phyloP scores from a whole-genome alignment of 2,329 filamentous ascomycete species.

The Pyricularia pennisetigena region DNA sequence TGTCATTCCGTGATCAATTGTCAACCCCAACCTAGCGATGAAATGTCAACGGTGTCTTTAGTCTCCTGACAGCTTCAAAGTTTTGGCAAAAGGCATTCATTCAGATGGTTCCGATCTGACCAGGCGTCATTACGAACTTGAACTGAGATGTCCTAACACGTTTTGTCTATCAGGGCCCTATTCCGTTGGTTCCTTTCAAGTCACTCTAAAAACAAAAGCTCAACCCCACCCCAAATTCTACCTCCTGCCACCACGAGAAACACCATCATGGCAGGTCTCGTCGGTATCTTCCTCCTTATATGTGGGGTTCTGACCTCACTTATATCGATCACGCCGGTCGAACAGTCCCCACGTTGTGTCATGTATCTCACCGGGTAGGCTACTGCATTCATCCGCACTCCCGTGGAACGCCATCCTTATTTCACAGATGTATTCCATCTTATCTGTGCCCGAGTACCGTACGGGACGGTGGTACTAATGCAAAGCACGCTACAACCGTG shows the following conservation, averaged over 20 bases:
- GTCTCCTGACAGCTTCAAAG: background rate
- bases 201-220: background rate
- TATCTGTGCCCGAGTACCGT: background rate
- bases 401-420: background rate
- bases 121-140: background rate
- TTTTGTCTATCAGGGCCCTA: background rate
- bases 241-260: background rate
- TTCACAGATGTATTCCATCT: background rate
- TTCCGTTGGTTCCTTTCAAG: background rate
- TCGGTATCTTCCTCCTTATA: constrained; percentile 6
- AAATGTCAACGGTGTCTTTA: background rate
- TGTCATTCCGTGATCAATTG: background rate
- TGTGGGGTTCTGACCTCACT: constrained; percentile 8
- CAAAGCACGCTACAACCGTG: background rate
- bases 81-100: background rate
- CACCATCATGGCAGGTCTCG: background rate
- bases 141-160: background rate
- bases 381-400: background rate
- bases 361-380: constrained; percentile 42
- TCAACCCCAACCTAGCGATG: background rate
- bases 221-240: background rate
- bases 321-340: constrained; percentile 8
- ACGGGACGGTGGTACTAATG: background rate
- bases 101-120: background rate
- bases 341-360: constrained; percentile 19